Evolutionary conservation across 108 stramenopile species (phyloP).

Genomic region (Conticribra weissflogii): DNA sequence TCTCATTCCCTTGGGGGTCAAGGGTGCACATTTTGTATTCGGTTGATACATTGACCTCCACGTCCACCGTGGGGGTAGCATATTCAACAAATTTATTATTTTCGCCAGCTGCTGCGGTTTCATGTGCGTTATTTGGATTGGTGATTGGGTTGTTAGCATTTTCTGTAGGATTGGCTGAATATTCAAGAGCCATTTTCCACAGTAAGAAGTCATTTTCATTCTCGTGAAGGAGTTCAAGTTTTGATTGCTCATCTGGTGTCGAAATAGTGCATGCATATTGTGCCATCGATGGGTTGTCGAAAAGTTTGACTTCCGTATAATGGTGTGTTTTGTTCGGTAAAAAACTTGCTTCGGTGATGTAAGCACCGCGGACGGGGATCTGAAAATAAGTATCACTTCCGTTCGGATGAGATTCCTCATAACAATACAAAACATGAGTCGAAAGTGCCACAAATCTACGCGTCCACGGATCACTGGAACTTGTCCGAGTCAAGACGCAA

Average conservation of each 20-base stretch:
- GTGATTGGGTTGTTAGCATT: background rate
- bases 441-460: conserved; percentile 69
- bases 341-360: conserved; percentile 32
- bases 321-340: conserved; percentile 1
- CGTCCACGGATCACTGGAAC: conserved; percentile 59
- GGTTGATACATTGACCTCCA: conserved; percentile 64
- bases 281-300: background rate
- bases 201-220: conserved; percentile 51
- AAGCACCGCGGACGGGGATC: conserved; percentile 54
- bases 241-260: conserved; percentile 54
- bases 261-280: conserved; percentile 48
- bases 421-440: conserved; percentile 63
- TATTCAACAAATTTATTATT: too few species aligned
- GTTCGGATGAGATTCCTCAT: conserved; percentile 62
- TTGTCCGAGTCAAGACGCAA: conserved; percentile 65
- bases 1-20: conserved; percentile 77
- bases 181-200: conserved; percentile 60
- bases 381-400: conserved; percentile 66
- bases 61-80: conserved; percentile 48
- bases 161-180: conserved; percentile 39
- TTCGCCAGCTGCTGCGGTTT: too few species aligned
- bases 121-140: background rate
- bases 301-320: background rate
- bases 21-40: conserved; percentile 80
- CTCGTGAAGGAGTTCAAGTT: conserved; percentile 63